These are phyloP conservation scores for Moesziomyces parantarcticus DNA, from an alignment of 1,284 basidiomycete species.

Conservation along the genomic window DNA sequence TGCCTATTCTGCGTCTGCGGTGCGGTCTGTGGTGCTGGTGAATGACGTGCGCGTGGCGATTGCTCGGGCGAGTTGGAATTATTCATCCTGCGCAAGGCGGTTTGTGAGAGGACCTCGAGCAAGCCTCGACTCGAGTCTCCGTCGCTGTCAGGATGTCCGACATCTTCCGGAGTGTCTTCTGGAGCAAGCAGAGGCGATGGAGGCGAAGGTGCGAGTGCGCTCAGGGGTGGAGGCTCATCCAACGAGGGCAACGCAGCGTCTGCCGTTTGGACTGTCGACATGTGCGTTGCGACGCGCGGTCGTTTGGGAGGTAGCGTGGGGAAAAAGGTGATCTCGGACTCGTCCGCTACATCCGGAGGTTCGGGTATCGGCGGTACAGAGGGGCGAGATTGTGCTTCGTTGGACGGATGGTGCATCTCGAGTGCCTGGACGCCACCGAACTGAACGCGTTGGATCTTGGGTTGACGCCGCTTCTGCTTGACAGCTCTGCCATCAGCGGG, in stretches of 20 bases:
- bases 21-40: no score
- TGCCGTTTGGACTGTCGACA: no score
- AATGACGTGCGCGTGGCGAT: no score
- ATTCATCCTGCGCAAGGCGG: conserved; percentile 19
- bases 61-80: no score
- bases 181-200: neutral
- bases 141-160: neutral
- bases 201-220: neutral
- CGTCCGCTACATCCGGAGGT: conserved; percentile 10
- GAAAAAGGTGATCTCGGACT: conserved; percentile 41
- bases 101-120: conserved; percentile 38
- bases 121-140: conserved; percentile 17
- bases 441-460: conserved; percentile 30
- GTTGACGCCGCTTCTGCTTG: conserved; percentile 6
- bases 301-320: conserved; percentile 25
- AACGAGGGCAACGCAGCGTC: no score
- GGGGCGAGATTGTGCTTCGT: conserved; percentile 8
- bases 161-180: conserved; percentile 1
- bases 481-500: neutral
- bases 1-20: neutral
- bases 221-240: no score
- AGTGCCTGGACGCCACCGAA: conserved; percentile 4
- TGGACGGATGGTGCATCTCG: conserved; percentile 27
- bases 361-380: conserved; percentile 4
- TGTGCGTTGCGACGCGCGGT: neutral